phyloP scores from a whole-genome alignment of 352 stramenopile species.

The Phytophthora fragariae region DNA sequence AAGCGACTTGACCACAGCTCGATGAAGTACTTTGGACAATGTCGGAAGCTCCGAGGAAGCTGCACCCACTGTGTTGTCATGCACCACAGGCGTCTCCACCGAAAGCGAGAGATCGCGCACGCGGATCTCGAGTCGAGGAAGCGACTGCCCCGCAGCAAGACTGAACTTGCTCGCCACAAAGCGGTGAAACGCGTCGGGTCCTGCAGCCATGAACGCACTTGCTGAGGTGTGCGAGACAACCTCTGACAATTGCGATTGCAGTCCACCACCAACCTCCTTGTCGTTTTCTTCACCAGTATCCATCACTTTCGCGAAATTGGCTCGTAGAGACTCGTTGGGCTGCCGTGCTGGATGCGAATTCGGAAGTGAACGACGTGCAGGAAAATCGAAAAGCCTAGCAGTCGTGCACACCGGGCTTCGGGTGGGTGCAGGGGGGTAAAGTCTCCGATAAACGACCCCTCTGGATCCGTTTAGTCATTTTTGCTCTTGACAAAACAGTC shows the following conservation, averaged over 20 bases:
- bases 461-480: slow-evolving; percentile 11
- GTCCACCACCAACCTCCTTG: slow-evolving; percentile 2
- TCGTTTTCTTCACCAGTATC: slow-evolving; percentile 9
- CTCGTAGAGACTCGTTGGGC: neutral
- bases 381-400: slow-evolving; percentile 17
- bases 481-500: slow-evolving; percentile 6
- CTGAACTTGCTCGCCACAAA: slow-evolving; percentile 41
- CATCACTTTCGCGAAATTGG: slow-evolving; percentile 17
- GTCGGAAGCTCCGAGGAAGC: slow-evolving; percentile 42
- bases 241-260: slow-evolving; percentile 1
- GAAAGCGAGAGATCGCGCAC: slow-evolving; percentile 45
- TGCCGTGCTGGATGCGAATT: slow-evolving; percentile 23
- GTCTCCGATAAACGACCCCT: slow-evolving; percentile 19
- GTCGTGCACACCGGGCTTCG: neutral
- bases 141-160: slow-evolving; percentile 32
- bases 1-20: slow-evolving; percentile 19
- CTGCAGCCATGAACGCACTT: slow-evolving; percentile 36
- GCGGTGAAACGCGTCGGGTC: slow-evolving; percentile 45
- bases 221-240: slow-evolving; percentile 18
- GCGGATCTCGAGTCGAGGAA: slow-evolving; percentile 56
- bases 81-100: slow-evolving; percentile 19
- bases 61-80: slow-evolving; percentile 9
- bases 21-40: slow-evolving; percentile 32
- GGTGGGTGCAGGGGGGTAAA: slow-evolving; percentile 16
- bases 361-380: slow-evolving; percentile 29